Evolutionary conservation across 371 early-diverging fungal species (phyloP).

Genomic region (Saksenaea vasiformis): DNA sequence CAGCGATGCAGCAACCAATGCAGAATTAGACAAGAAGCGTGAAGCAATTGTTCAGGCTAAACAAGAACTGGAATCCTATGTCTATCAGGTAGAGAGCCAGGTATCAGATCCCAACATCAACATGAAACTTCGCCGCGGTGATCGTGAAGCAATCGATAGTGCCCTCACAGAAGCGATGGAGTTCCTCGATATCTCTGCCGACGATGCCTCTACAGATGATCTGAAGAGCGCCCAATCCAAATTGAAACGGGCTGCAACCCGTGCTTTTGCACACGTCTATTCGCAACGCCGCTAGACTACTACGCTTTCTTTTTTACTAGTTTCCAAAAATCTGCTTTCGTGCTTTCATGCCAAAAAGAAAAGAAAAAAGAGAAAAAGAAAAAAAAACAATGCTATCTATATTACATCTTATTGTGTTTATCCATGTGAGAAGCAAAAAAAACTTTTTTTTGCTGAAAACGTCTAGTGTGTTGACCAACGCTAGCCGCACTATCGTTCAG

Average conservation of each 20-base stretch:
- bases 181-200: constrained; percentile 75
- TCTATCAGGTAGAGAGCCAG: constrained; percentile 85
- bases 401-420: too few species aligned
- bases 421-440: too few species aligned
- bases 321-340: too few species aligned
- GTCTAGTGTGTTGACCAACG: too few species aligned
- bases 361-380: neutral
- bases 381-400: too few species aligned
- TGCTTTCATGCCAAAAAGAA: constrained; percentile 19
- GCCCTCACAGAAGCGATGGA: constrained; percentile 84
- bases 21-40: constrained; percentile 82
- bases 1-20: constrained; percentile 83
- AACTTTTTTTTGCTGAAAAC: too few species aligned
- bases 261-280: constrained; percentile 63
- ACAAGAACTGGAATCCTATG: constrained; percentile 85
- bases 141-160: constrained; percentile 84
- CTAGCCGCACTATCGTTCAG: too few species aligned
- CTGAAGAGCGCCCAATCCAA: constrained; percentile 82
- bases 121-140: constrained; percentile 69
- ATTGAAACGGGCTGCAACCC: constrained; percentile 75
- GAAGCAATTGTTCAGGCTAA: constrained; percentile 80
- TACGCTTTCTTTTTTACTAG: too few species aligned
- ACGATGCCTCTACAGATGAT: constrained; percentile 77
- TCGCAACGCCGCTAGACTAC: constrained; percentile 23
- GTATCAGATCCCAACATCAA: constrained; percentile 81